These are phyloP conservation scores for Colletotrichum viniferum DNA, from an alignment of 2,329 filamentous ascomycete genomes.

Conservation along the genomic window DNA sequence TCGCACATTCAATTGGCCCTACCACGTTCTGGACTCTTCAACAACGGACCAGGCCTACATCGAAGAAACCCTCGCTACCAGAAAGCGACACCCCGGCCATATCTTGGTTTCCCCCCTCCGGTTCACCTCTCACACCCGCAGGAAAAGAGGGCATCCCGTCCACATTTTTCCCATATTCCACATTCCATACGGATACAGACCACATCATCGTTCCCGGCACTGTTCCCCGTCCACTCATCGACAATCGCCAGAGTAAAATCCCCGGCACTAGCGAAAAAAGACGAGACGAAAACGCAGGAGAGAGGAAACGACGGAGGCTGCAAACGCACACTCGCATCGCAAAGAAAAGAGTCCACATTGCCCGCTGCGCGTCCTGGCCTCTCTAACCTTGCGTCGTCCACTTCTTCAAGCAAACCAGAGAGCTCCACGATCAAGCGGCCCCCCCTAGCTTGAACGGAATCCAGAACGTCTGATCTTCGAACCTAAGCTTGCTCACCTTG, in stretches of 20 bases:
- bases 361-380: not conserved
- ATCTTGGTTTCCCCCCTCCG: not conserved
- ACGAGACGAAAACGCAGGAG: not conserved
- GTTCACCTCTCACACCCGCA: not conserved
- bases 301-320: not conserved
- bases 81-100: not conserved
- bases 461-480: not conserved
- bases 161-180: constrained; percentile 7
- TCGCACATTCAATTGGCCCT: not conserved
- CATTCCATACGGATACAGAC: not conserved
- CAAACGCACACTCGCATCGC: not conserved
- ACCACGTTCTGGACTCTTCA: not conserved
- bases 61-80: not conserved
- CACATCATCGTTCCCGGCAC: not conserved
- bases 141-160: not conserved
- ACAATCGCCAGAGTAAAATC: not conserved
- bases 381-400: not conserved
- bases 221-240: constrained; percentile 12
- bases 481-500: not conserved
- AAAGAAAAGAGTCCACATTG: not conserved
- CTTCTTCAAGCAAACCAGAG: not conserved
- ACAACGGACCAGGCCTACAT: not conserved
- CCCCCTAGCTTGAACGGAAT: not conserved
- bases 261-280: not conserved
- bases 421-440: not conserved